Evolutionary conservation across 2,329 filamentous ascomycete genomes (phyloP).

Genomic region (Leptographium wingfieldii): DNA sequence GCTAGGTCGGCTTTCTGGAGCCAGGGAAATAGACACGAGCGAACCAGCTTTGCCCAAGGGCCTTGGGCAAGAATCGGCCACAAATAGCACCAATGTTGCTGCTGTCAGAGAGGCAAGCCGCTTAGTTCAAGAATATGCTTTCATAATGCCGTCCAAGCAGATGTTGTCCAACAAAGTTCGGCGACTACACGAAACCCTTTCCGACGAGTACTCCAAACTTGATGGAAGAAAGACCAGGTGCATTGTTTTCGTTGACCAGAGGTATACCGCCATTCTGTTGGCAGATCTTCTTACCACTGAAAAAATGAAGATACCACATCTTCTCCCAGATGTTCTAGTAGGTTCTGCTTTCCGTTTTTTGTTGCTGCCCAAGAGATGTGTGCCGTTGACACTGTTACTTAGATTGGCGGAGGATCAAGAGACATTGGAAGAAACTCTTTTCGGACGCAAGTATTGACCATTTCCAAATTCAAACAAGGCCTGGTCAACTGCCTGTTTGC

Average conservation of each 20-base stretch:
- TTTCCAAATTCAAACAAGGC: slow-evolving; percentile 51
- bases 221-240: slow-evolving; percentile 46
- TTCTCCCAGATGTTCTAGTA: slow-evolving; percentile 53
- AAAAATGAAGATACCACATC: slow-evolving; percentile 40
- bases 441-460: slow-evolving; percentile 58
- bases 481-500: slow-evolving; percentile 52
- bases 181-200: slow-evolving; percentile 44
- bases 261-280: slow-evolving; percentile 65
- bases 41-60: background rate
- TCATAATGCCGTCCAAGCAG: slow-evolving; percentile 21
- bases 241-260: slow-evolving; percentile 76
- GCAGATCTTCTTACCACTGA: slow-evolving; percentile 50
- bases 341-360: slow-evolving; percentile 8
- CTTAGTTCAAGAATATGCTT: slow-evolving; percentile 39
- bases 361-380: too few species aligned
- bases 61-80: background rate
- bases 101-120: slow-evolving; percentile 46
- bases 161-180: slow-evolving; percentile 63
- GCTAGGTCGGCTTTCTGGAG: background rate
- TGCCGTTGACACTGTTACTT: background rate
- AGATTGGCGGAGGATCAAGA: slow-evolving; percentile 7
- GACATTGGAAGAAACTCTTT: slow-evolving; percentile 10
- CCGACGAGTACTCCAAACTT: slow-evolving; percentile 45
- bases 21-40: background rate
- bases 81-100: slow-evolving; percentile 21